Evolutionary conservation across 441 rosid genomes (phyloP), one percentile per base, ranked within the genome.

Genomic region (Euphorbia celastroides): DNA sequence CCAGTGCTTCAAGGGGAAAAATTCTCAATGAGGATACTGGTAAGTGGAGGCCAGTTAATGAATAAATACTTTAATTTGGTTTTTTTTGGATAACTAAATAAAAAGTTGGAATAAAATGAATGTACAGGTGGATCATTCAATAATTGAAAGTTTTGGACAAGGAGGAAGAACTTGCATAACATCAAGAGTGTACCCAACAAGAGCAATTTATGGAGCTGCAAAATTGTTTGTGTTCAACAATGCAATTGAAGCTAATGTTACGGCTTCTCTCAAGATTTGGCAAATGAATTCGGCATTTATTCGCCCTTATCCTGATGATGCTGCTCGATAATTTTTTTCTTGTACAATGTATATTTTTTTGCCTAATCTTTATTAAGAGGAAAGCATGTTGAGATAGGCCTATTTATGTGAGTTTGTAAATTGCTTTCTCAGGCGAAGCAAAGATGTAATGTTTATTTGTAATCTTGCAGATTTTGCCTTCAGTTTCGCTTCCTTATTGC

Each of bases 41-140:
- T 90, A 72, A 77, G 81, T 67, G 12, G 10, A 52, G 28, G 57
- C 27, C 23, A 52, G 23, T 52, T 23, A 23, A 52, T 52, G 1
- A 46, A 46, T 46, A 2, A 14, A 44, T 20, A 7, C 12, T 5
- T 51, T 19, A 51, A 51, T 8, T 20, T 23, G 57, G 9, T 51
- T n/a, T 51, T 1, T n/a, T n/a, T n/a, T n/a, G 23, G 14, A 5
- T 32, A 25, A 0, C n/a, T 11, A 1, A 12, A 22, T 7, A 46
- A 36, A 11, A 31, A 46, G 28, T 12, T 46, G 22, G 22, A 46
- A 46, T 46, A 22, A 22, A 16, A 58, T 31, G 20, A 62, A 22
- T 27, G 10, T 19, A 9, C 70, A 86, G 96, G 87, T 89, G 56
- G 97, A 91, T 77, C 96, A 91, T 79, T 91, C 97, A 11, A 83